These are phyloP conservation scores for Prunus mongolica DNA, from an alignment of 306 rosid genomes.

Conservation along the genomic window DNA sequence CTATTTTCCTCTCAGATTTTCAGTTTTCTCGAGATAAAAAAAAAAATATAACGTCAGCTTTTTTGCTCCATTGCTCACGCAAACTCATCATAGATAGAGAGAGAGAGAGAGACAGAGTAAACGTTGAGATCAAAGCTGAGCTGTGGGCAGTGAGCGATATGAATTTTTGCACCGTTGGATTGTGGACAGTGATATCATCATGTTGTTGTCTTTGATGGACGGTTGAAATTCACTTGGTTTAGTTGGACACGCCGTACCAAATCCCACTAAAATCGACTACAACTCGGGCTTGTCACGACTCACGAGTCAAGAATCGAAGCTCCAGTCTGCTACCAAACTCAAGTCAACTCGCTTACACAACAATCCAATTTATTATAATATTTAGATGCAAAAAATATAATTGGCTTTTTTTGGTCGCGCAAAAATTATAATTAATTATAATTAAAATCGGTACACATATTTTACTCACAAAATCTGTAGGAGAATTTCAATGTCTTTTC, in stretches of 20 bases:
- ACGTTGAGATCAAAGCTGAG: constrained; percentile 36
- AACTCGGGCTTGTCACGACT: neutral
- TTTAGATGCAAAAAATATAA: too few species aligned
- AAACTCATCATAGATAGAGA: constrained; percentile 12
- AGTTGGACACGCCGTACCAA: neutral
- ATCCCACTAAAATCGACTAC: neutral
- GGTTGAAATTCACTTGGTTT: constrained; percentile 1
- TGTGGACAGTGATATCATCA: neutral
- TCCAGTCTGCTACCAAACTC: too few species aligned
- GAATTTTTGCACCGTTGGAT: constrained; percentile 15
- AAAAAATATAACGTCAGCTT: constrained; percentile 10
- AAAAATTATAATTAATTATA: too few species aligned
- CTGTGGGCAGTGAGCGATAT: constrained; percentile 15
- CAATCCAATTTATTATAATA: too few species aligned
- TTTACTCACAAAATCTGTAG: too few species aligned
- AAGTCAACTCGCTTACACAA: too few species aligned
- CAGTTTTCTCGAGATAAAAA: constrained; percentile 23
- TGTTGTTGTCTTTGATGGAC: neutral
- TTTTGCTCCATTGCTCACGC: constrained; percentile 30
- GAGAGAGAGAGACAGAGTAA: constrained; percentile 25
- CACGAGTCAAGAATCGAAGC: neutral
- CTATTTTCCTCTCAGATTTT: constrained; percentile 13
- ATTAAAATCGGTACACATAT: too few species aligned
- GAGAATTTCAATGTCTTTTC: too few species aligned
- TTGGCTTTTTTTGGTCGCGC: too few species aligned